phyloP scores from a whole-genome alignment of 73 alveolate species.

The Uronychia setigera region DNA sequence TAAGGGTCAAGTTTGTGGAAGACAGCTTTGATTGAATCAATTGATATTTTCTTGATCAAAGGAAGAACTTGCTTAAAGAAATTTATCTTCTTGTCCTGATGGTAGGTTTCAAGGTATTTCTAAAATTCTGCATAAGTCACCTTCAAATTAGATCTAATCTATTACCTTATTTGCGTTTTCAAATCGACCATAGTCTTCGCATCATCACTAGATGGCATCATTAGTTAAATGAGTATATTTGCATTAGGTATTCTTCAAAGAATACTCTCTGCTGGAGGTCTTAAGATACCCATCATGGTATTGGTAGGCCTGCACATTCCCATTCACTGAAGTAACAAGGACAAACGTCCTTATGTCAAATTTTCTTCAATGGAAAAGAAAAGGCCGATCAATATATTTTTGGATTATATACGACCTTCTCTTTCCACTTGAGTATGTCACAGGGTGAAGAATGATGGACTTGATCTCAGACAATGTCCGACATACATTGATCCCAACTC shows the following conservation, averaged over 20 bases:
- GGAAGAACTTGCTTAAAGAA: conserved; percentile 52
- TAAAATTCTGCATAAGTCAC: conserved; percentile 68
- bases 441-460: conserved; percentile 7
- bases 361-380: conserved; percentile 66
- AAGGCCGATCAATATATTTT: conserved; percentile 73
- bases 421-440: conserved; percentile 45
- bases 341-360: conserved; percentile 73
- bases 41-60: conserved; percentile 44
- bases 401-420: conserved; percentile 50
- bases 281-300: conserved; percentile 74
- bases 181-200: conserved; percentile 75
- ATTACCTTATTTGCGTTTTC: conserved; percentile 78
- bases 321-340: conserved; percentile 53
- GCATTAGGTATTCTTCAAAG: conserved; percentile 51
- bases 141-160: conserved; percentile 22
- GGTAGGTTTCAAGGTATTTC: conserved; percentile 35
- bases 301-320: conserved; percentile 54
- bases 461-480: conserved; percentile 41
- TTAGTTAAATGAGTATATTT: conserved; percentile 76
- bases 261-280: conserved; percentile 63
- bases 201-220: conserved; percentile 75
- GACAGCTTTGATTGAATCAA: conserved; percentile 28
- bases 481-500: conserved; percentile 72
- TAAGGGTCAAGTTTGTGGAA: conserved; percentile 37
- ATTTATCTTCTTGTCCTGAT: conserved; percentile 56